phyloP scores from a whole-genome alignment of 805 yeast species.

The Ogataea angusta region DNA sequence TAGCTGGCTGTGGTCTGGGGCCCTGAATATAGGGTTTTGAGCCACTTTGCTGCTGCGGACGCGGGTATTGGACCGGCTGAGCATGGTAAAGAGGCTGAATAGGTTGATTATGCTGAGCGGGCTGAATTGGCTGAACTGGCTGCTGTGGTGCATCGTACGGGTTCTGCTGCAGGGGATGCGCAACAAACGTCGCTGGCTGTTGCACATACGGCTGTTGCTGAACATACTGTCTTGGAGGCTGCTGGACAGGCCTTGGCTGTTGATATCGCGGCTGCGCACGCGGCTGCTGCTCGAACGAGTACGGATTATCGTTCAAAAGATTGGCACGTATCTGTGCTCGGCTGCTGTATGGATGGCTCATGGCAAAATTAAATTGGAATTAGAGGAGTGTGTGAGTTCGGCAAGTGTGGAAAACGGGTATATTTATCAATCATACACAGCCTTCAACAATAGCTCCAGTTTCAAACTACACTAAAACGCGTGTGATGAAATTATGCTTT shows the following conservation, averaged over 20 bases:
- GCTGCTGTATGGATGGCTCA: slow-evolving; percentile 18
- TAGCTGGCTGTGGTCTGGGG: slow-evolving; percentile 6
- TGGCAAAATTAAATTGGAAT: not conserved
- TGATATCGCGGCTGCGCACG: not conserved
- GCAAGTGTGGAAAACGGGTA: not conserved
- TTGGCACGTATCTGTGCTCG: slow-evolving; percentile 27
- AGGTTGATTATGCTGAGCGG: not conserved
- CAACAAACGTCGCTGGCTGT: slow-evolving; percentile 7
- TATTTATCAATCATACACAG: slow-evolving; percentile 2
- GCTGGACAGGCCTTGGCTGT: not conserved
- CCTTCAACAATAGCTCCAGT: slow-evolving; percentile 1
- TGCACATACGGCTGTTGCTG: slow-evolving; percentile 1
- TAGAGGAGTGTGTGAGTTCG: not conserved
- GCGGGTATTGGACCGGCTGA: slow-evolving; percentile 7
- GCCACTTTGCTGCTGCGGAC: not conserved
- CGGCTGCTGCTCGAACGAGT: slow-evolving; percentile 5
- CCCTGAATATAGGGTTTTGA: slow-evolving; percentile 2
- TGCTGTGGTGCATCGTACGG: slow-evolving; percentile 2
- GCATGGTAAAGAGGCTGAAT: slow-evolving; percentile 1
- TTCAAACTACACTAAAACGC: slow-evolving; percentile 5
- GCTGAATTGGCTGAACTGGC: slow-evolving; percentile 4
- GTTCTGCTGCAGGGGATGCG: slow-evolving; percentile 14
- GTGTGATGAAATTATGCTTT: slow-evolving; percentile 2
- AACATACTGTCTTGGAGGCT: not conserved
- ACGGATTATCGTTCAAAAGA: slow-evolving; percentile 19